A percentile compares a stretch with the other conserved stretches of the same genome.
phyloP scores from a whole-genome alignment of 1,284 basidiomycete species.

The Cutaneotrichosporon cavernicola region DNA sequence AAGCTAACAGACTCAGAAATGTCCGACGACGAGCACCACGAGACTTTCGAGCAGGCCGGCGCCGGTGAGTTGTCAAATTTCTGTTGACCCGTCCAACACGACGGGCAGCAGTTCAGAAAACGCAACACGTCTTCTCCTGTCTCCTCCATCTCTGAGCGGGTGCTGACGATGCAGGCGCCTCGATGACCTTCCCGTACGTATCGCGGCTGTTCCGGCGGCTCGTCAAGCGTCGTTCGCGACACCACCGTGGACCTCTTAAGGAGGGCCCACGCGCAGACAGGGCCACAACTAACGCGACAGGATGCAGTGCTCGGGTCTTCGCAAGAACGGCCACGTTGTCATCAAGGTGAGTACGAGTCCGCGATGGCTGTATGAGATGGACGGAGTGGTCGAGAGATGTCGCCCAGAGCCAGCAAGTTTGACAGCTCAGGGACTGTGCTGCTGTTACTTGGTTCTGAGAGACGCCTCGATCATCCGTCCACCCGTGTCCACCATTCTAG shows the following conservation, averaged over 20 bases:
- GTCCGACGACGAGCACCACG: slow-evolving; percentile 88
- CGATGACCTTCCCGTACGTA: slow-evolving; percentile 65
- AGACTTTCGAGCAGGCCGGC: slow-evolving; percentile 67
- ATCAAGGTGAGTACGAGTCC: slow-evolving; percentile 64
- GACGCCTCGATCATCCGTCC: background rate
- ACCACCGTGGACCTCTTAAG: background rate
- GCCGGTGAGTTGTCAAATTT: slow-evolving; percentile 5
- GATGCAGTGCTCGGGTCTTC: slow-evolving; percentile 97
- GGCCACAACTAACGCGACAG: slow-evolving; percentile 15
- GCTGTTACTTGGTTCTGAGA: background rate
- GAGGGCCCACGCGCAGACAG: slow-evolving; percentile 25
- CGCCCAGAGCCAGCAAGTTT: slow-evolving; percentile 5
- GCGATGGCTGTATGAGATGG: background rate
- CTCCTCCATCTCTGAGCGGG: background rate
- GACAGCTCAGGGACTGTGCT: background rate
- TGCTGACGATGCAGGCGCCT: slow-evolving; percentile 61
- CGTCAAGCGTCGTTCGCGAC: background rate
- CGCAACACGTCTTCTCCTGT: background rate
- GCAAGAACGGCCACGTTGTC: slow-evolving; percentile 87
- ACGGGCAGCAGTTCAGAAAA: background rate
- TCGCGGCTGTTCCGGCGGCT: background rate
- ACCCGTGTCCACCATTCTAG: background rate
- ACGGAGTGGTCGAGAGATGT: background rate
- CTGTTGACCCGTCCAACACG: slow-evolving; percentile 41
- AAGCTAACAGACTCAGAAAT: slow-evolving; percentile 53